Percentiles rank a stretch among this genome's conserved stretches.
Conservation (phyloP, 768 basidiomycete genomes). For the Arthromyces matolae region DNA sequence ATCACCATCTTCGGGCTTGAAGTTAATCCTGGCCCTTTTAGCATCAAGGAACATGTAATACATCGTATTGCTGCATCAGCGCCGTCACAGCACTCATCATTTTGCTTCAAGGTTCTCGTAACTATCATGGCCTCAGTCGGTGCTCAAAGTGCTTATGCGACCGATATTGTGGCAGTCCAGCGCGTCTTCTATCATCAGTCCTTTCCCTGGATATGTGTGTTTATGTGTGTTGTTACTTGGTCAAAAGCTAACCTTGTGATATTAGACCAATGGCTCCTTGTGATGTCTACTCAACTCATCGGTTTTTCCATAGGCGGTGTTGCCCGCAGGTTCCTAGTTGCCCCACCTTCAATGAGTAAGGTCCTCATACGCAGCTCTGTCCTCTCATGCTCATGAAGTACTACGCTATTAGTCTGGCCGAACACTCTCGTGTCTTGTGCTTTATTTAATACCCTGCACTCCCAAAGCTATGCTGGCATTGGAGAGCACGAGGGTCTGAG, state of each 20-base stretch:
- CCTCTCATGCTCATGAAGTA: neutral
- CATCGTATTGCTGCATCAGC: neutral
- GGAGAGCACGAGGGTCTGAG: constrained; percentile 50
- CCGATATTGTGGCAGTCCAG: constrained; percentile 74
- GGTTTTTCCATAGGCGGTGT: constrained; percentile 57
- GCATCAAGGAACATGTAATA: constrained; percentile 60
- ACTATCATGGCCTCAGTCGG: constrained; percentile 62
- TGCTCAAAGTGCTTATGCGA: constrained; percentile 58
- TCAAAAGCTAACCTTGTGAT: neutral
- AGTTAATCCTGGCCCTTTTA: constrained; percentile 72
- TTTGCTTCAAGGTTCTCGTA: constrained; percentile 46
- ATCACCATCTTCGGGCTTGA: constrained; percentile 53
- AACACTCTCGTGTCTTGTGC: constrained; percentile 66
- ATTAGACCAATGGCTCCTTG: constrained; percentile 55
- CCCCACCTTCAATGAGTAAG: constrained; percentile 62
- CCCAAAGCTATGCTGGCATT: constrained; percentile 52
- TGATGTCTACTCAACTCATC: constrained; percentile 70
- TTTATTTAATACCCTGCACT: constrained; percentile 72
- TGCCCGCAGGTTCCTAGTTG: constrained; percentile 59
- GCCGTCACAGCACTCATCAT: constrained; percentile 1
- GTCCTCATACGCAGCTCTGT: neutral
- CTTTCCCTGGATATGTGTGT: constrained; percentile 46
- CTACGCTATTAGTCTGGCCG: constrained; percentile 58
- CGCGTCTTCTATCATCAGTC: constrained; percentile 61
- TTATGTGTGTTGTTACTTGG: neutral